A percentile compares a stretch with the other conserved stretches of the same genome.
phyloP scores from a whole-genome alignment of 768 basidiomycete genomes.

The Suillus ampliporus region DNA sequence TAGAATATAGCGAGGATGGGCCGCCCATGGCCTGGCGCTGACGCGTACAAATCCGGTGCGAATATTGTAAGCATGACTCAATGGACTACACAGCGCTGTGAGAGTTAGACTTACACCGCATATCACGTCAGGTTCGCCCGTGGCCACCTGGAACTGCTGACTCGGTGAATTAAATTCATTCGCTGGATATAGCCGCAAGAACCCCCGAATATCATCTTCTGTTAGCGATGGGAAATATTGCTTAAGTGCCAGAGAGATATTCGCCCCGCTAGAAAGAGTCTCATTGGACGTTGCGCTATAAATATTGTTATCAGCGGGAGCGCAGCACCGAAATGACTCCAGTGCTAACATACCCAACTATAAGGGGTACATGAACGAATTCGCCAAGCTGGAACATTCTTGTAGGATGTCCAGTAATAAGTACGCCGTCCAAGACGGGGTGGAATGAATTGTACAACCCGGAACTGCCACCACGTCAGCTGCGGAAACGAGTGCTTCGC shows the following conservation, averaged over 20 bases:
- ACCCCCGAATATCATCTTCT: slow-evolving; percentile 42
- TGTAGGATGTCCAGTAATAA: slow-evolving; percentile 58
- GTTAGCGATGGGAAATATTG: slow-evolving; percentile 52
- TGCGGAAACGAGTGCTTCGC: slow-evolving; percentile 6
- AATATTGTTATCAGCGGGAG: neutral
- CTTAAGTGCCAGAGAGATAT: slow-evolving; percentile 44
- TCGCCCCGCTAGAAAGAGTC: slow-evolving; percentile 50
- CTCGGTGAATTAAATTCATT: slow-evolving; percentile 47
- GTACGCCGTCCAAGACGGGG: slow-evolving; percentile 59
- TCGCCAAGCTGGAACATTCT: slow-evolving; percentile 48
- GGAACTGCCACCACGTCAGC: slow-evolving; percentile 30
- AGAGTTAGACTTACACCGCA: slow-evolving; percentile 52
- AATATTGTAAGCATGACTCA: neutral
- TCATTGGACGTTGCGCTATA: slow-evolving; percentile 65
- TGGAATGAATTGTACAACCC: slow-evolving; percentile 54
- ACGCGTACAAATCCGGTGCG: slow-evolving; percentile 10
- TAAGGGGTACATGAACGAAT: slow-evolving; percentile 57
- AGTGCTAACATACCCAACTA: slow-evolving; percentile 55
- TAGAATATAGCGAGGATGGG: slow-evolving; percentile 40
- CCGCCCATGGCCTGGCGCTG: slow-evolving; percentile 54
- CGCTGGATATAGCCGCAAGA: slow-evolving; percentile 48
- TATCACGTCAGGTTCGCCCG: slow-evolving; percentile 54
- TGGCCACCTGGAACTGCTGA: slow-evolving; percentile 50
- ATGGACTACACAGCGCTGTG: neutral
- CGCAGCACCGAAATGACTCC: slow-evolving; percentile 7